These are phyloP conservation scores for Copromyces sp. DNA, from an alignment of 495 filamentous ascomycete species.

Conservation along the genomic window DNA sequence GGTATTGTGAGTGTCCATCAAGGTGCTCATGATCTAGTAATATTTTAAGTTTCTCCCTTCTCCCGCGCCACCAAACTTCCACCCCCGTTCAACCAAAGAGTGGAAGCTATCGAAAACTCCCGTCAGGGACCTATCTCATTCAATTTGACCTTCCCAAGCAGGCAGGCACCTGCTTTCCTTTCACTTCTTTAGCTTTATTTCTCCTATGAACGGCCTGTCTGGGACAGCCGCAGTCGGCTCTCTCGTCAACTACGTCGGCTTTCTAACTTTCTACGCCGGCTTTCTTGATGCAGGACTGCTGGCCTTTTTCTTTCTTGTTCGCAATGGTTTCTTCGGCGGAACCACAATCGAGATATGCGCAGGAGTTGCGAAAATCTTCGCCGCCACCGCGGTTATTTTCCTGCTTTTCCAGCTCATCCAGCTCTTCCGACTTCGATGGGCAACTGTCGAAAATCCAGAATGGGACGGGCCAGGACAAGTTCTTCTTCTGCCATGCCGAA, in stretches of 20 bases:
- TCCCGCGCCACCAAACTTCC: neutral
- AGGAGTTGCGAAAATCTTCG: neutral
- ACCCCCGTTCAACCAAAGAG: neutral
- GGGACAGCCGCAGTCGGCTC: neutral
- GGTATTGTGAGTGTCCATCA: neutral
- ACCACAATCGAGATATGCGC: neutral
- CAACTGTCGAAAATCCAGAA: neutral
- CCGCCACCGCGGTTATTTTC: neutral
- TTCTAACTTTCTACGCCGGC: conserved; percentile 5
- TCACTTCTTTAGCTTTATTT: neutral
- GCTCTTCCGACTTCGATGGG: neutral
- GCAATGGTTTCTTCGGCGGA: neutral
- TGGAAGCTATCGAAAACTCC: neutral
- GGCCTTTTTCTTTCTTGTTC: conserved; percentile 1
- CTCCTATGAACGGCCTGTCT: neutral
- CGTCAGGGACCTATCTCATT: neutral
- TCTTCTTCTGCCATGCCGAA: conserved; percentile 48
- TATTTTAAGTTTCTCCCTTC: neutral
- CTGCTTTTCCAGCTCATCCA: conserved; percentile 6
- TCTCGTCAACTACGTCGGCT: conserved; percentile 3
- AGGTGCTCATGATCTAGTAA: neutral
- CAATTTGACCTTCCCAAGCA: neutral
- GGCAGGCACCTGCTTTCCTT: neutral
- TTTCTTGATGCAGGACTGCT: conserved; percentile 7
- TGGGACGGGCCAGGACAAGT: conserved; percentile 18